Conservation (phyloP, 2,329 filamentous ascomycete species). For the Thyridium curvatum region DNA sequence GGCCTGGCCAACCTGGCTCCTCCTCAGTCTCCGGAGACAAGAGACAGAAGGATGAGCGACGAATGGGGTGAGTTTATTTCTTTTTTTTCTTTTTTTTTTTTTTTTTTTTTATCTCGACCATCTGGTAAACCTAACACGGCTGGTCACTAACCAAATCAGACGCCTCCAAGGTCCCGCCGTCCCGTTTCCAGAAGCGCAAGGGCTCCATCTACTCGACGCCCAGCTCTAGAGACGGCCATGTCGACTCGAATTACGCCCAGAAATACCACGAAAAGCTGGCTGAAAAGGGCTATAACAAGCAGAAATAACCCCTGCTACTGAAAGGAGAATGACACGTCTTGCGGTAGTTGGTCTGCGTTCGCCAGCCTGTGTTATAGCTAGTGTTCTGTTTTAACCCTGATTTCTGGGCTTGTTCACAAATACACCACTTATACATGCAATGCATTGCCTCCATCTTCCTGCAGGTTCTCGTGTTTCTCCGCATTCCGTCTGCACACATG, state of each 20-base stretch:
- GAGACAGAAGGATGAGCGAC: constrained; percentile 30
- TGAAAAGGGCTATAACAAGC: constrained; percentile 40
- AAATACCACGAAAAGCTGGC: constrained; percentile 56
- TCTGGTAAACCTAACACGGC: background rate
- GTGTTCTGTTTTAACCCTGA: too few species aligned
- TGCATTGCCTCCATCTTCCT: too few species aligned
- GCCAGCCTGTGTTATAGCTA: too few species aligned
- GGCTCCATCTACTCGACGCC: constrained; percentile 64
- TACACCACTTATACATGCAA: too few species aligned
- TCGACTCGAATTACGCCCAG: constrained; percentile 51
- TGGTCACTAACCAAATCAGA: constrained; percentile 30
- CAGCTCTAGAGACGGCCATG: constrained; percentile 56
- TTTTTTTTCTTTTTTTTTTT: constrained; percentile 5
- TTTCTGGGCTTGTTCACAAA: too few species aligned
- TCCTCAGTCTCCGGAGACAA: constrained; percentile 14
- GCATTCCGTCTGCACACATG: too few species aligned
- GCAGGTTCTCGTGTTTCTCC: too few species aligned
- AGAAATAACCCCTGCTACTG: constrained; percentile 7
- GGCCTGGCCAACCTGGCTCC: constrained; percentile 7
- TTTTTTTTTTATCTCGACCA: background rate
- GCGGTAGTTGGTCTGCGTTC: background rate
- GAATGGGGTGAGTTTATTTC: constrained; percentile 38
- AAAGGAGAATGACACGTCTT: background rate
- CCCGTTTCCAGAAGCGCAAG: constrained; percentile 63
- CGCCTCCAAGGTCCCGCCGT: constrained; percentile 60